These are phyloP conservation scores for Dendrobium huoshanense DNA, from an alignment of 106 monocot species.

Conservation along the genomic window DNA sequence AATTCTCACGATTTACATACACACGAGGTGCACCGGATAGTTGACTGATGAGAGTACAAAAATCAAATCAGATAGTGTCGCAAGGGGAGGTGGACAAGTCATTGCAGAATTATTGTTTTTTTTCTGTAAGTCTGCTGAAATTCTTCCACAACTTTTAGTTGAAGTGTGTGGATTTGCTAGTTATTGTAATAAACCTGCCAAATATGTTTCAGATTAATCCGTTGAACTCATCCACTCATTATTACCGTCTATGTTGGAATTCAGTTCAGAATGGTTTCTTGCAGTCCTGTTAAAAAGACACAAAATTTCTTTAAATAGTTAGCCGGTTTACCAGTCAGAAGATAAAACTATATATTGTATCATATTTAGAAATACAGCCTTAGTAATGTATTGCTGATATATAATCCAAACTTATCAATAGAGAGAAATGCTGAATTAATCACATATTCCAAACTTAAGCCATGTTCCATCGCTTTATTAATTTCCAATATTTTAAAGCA, in stretches of 20 bases:
- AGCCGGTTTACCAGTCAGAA: background rate
- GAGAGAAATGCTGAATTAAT: background rate
- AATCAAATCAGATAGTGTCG: background rate
- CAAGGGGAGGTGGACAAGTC: no score
- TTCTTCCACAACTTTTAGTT: background rate
- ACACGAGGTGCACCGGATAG: slow-evolving; percentile 9
- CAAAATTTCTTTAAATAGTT: no score
- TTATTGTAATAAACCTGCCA: background rate
- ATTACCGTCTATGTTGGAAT: background rate
- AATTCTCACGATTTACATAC: slow-evolving; percentile 7
- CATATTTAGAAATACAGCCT: background rate
- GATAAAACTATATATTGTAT: background rate
- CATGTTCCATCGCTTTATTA: background rate
- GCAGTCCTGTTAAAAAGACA: background rate
- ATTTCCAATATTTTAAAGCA: background rate
- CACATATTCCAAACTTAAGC: background rate
- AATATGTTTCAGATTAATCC: background rate
- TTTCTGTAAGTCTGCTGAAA: background rate
- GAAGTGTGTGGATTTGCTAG: background rate
- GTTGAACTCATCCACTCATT: background rate
- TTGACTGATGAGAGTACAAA: slow-evolving; percentile 6
- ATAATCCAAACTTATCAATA: background rate
- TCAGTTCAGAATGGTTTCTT: background rate
- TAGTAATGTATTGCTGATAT: background rate
- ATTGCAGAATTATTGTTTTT: background rate